Conservation (phyloP, 495 filamentous ascomycete species). For the Collariella sp. region DNA sequence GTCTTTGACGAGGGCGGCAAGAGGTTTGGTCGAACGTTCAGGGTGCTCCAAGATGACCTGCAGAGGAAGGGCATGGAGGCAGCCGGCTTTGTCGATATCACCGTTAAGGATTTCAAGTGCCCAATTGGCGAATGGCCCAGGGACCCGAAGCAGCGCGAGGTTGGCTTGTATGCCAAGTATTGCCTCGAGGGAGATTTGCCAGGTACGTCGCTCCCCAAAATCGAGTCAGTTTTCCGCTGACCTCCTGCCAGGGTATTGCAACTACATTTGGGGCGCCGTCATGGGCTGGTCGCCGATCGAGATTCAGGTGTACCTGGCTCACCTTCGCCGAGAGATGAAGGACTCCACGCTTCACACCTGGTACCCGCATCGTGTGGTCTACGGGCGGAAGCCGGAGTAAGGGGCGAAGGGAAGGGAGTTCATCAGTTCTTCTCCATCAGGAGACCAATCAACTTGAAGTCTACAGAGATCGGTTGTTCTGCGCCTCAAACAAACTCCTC, state of each 20-base stretch:
- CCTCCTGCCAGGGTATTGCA: constrained; percentile 1
- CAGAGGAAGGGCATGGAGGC: constrained; percentile 39
- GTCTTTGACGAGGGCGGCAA: constrained; percentile 32
- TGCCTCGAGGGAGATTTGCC: not conserved
- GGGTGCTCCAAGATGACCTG: constrained; percentile 22
- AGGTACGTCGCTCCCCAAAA: not conserved
- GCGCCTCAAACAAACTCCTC: too few species aligned
- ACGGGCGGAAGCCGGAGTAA: constrained; percentile 22
- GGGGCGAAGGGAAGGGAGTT: too few species aligned
- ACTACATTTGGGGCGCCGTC: constrained; percentile 5
- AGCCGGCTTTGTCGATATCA: constrained; percentile 50
- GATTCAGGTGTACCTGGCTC: constrained; percentile 1
- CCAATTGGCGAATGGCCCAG: constrained; percentile 53
- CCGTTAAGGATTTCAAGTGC: constrained; percentile 42
- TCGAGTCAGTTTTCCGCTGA: not conserved
- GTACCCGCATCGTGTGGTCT: constrained; percentile 10
- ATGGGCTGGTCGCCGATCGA: constrained; percentile 11
- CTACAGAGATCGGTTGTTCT: too few species aligned
- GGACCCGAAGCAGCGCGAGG: constrained; percentile 41
- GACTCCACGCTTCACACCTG: not conserved
- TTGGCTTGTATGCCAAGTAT: constrained; percentile 29
- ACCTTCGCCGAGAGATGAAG: constrained; percentile 1
- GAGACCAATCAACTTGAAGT: too few species aligned
- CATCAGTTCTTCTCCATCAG: too few species aligned
- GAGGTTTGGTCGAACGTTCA: constrained; percentile 32